Evolutionary conservation across 768 basidiomycete species (phyloP), one percentile per base, ranked within the genome.

Genomic region (Suillus occidentalis): DNA sequence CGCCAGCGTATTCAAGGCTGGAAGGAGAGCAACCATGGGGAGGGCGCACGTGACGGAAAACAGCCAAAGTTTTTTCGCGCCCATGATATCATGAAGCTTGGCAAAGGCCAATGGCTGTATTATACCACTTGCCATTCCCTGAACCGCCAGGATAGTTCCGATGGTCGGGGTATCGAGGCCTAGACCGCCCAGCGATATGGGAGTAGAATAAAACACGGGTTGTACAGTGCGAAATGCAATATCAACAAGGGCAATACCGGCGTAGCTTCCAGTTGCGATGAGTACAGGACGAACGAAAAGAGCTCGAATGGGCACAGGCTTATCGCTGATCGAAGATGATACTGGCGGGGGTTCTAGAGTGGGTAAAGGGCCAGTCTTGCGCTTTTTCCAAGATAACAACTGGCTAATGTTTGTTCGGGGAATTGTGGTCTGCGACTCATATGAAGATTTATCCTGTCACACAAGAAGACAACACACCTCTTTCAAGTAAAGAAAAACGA

Each of bases 31-130:
- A 63, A 81, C 68, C 47, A 84, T 72, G 3, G 87, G 85, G 18
- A 89, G 61, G 45, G 79, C 79, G 28, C 82, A 77, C 6, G 75
- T 70, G 40, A 90, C 73, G 43, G 88, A 86, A 37, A 71, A 65
- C n/a, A 84, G 71, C 71, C 86, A 90, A 2, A 86, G 75, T 20
- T 73, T 80, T 73, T 85, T 87, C 43, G 87, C 82, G 20, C 89
- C 89, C 68, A 80, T 84, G 0, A 76, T 73, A 47, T 84, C 79
- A 66, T 87, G 81, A 10, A 87, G 75, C 45, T 71, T 74, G 20
- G 87, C 82, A 69, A 90, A 91, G 75, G 84, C 84, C 67, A 86
- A 80, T 43, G 87, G 78, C 72, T 89, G 87, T 66, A 87, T 78
- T 10, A 82, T 12, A 7, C 88, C 73, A 58, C 61, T 70, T 9